Evolutionary conservation across 2,329 filamentous ascomycete genomes (phyloP), one percentile per base, ranked within the genome.

Genomic region (Penicillium aurantiogriseum): DNA sequence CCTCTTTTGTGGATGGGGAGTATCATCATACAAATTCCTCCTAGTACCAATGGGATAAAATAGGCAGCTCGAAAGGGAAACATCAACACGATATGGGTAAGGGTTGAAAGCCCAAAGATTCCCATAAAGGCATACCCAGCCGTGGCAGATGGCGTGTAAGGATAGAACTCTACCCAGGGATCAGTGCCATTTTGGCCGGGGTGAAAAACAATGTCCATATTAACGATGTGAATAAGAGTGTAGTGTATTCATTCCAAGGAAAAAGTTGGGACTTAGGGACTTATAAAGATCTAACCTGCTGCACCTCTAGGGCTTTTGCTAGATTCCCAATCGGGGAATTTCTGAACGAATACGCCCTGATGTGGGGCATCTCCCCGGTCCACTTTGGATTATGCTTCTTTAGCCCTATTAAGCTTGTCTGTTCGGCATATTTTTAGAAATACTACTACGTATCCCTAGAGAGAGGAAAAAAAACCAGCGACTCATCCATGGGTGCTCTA

Each of bases 41-140:
- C 74, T 17, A 77, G 23, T 3, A 75, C 43, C 4, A 76, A 60
- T 0, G 74, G 73, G 9, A 74, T 71, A 36, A 75, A 77, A 54
- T 72, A 76, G 52, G 68, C 69, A 2, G 73, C 71, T 4, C 62
- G 66, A 17, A 66, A 71, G 0, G 66, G 70, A 27, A 75, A 66
- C 51, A 70, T 71, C 33, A 71, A 43, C 3, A 72, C 53, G 1
- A 74, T 56, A 44, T 76, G 74, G 0, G 54, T 46, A 3, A 72
- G 42, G 0, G 72, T 73, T 4, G 63, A 48, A 19, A 75, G 38
- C 1, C 65, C 73, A 50, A 76, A 76, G 3, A 76, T 56, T 0
- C 53, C 72, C 59, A 73, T 63, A 44, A 75, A 76, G n/a, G 69
- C 67, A 49, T 69, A 74, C 7, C 70, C 74, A 2, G 72, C 72